Conservation (phyloP, 768 basidiomycete species). For the Russula emetica region DNA sequence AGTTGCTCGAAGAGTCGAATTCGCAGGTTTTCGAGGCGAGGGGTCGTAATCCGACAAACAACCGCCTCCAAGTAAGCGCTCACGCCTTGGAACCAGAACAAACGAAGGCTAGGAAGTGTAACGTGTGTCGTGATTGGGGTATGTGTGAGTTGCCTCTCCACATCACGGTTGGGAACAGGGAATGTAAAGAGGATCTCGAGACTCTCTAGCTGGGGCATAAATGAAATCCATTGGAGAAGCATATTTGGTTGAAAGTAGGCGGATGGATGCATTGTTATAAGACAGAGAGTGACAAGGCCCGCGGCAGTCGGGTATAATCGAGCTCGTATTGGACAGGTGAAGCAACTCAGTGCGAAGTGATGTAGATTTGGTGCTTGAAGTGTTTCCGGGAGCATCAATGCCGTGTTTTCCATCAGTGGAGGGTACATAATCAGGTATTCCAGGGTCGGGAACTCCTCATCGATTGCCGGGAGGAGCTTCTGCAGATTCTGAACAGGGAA, state of each 20-base stretch:
- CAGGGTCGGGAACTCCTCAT: background rate
- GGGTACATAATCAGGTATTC: background rate
- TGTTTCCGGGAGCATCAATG: background rate
- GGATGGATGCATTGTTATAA: background rate
- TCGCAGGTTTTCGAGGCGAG: background rate
- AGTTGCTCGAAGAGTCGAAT: background rate
- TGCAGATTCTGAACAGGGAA: background rate
- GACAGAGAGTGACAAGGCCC: background rate
- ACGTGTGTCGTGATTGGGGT: background rate
- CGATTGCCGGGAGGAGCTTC: background rate
- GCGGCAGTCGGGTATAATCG: background rate
- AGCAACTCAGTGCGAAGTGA: background rate
- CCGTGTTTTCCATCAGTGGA: rapidly evolving
- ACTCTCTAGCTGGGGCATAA: background rate
- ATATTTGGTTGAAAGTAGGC: background rate
- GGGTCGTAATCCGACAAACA: background rate
- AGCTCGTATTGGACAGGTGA: background rate
- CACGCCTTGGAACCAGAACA: background rate
- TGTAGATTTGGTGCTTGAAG: background rate
- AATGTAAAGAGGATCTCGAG: background rate
- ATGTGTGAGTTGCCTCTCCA: background rate
- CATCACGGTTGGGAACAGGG: background rate
- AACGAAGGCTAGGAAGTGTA: background rate
- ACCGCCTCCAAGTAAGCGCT: background rate
- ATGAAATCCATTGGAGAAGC: background rate